Percentiles rank a stretch among this genome's conserved stretches.
Evolutionary conservation across 345 rosid species (phyloP).

Genomic region (Ceriops zippeliana): DNA sequence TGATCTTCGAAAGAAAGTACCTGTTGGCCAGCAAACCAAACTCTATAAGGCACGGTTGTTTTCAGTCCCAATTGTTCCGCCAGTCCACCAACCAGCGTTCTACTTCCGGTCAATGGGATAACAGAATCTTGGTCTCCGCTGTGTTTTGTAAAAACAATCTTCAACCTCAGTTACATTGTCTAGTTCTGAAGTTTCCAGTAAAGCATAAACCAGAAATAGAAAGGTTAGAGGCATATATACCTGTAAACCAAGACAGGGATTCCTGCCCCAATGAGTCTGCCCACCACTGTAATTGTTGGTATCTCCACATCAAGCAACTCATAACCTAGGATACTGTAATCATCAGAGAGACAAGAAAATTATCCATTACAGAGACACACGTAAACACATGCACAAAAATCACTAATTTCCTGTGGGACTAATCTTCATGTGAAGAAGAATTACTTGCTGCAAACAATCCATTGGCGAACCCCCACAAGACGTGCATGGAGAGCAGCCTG

Average conservation of each 20-base stretch:
- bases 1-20: constrained; percentile 8
- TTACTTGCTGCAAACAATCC: constrained; percentile 96
- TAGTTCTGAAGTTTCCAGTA: not conserved
- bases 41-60: constrained; percentile 32
- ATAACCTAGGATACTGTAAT: constrained; percentile 72
- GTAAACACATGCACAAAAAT: not conserved
- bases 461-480: constrained; percentile 70
- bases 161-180: not conserved
- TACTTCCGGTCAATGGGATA: constrained; percentile 57
- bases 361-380: not conserved
- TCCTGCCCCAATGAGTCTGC: constrained; percentile 63
- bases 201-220: constrained; percentile 5
- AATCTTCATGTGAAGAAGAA: constrained; percentile 10
- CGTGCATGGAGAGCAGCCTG: constrained; percentile 88
- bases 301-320: constrained; percentile 69
- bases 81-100: constrained; percentile 55
- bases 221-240: constrained; percentile 33
- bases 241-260: constrained; percentile 85
- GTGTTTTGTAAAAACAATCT: constrained; percentile 17
- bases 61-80: constrained; percentile 34
- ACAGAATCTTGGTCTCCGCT: constrained; percentile 52
- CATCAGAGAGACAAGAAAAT: not conserved
- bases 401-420: not conserved
- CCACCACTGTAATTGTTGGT: constrained; percentile 66
- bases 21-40: constrained; percentile 35